phyloP scores from a whole-genome alignment of 2,329 filamentous ascomycete genomes.

The Hyphodiscus sp. region DNA sequence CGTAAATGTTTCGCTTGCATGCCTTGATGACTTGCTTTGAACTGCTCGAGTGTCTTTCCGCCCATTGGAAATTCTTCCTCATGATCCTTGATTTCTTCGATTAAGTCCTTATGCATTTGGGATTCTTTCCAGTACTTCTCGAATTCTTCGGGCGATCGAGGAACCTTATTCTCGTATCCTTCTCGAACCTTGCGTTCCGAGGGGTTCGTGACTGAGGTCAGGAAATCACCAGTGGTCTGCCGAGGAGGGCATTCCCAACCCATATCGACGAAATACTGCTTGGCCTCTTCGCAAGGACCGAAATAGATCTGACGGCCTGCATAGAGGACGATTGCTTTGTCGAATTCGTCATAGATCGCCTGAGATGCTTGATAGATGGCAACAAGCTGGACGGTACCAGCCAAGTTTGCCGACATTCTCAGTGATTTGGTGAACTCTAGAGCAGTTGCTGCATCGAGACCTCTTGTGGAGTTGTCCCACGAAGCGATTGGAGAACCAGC shows the following conservation, averaged over 20 bases:
- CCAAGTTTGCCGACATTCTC: constrained; percentile 58
- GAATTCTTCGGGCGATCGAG: constrained; percentile 50
- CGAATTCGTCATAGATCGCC: constrained; percentile 62
- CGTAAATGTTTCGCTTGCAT: constrained; percentile 48
- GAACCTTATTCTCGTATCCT: constrained; percentile 52
- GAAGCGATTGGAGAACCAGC: constrained; percentile 41
- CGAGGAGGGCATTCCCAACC: constrained; percentile 65
- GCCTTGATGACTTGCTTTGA: constrained; percentile 31
- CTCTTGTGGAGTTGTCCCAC: constrained; percentile 46
- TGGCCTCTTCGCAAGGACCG: constrained; percentile 57
- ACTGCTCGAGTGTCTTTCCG: constrained; percentile 31
- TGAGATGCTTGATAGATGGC: constrained; percentile 70
- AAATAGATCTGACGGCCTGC: constrained; percentile 70
- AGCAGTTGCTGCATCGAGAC: constrained; percentile 68
- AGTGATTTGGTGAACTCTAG: constrained; percentile 66
- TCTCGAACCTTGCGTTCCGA: constrained; percentile 50
- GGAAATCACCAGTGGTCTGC: constrained; percentile 53
- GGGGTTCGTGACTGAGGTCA: constrained; percentile 66
- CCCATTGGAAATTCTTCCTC: constrained; percentile 37
- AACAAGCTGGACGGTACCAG: constrained; percentile 55
- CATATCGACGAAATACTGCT: constrained; percentile 61
- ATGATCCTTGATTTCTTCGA: constrained; percentile 45
- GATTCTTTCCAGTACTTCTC: constrained; percentile 45
- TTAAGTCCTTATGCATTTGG: constrained; percentile 34
- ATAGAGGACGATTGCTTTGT: constrained; percentile 63